These are phyloP conservation scores for Talaromyces sp. DNA, from an alignment of 2,329 filamentous ascomycete genomes.

Conservation along the genomic window DNA sequence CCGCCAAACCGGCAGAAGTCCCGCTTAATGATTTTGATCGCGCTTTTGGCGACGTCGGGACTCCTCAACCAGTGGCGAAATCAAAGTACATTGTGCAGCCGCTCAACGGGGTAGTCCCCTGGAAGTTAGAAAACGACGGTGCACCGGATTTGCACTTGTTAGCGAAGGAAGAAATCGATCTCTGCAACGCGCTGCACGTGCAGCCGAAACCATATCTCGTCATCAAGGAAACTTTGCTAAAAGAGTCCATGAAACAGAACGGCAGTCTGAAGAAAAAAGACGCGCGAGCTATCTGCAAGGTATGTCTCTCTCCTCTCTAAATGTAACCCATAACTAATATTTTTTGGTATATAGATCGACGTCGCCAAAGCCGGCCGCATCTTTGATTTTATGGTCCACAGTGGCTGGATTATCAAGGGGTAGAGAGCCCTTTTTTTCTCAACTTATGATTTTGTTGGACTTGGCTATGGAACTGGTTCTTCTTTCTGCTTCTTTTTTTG, in stretches of 20 bases:
- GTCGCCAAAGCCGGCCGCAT: slow-evolving; percentile 77
- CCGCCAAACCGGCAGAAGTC: slow-evolving; percentile 23
- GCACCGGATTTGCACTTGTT: slow-evolving; percentile 77
- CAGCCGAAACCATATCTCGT: slow-evolving; percentile 93
- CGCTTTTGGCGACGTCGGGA: slow-evolving; percentile 34
- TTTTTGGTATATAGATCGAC: slow-evolving; percentile 56
- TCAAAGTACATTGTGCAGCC: slow-evolving; percentile 50
- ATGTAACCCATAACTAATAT: not conserved
- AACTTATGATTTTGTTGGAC: not conserved
- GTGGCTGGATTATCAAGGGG: slow-evolving; percentile 85
- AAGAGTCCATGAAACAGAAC: slow-evolving; percentile 83
- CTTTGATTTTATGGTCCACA: slow-evolving; percentile 91
- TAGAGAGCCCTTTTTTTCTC: not conserved
- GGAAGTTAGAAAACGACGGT: slow-evolving; percentile 68
- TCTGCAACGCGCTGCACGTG: slow-evolving; percentile 78
- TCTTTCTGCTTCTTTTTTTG: not conserved
- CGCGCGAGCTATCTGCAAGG: slow-evolving; percentile 74
- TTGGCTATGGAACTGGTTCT: slow-evolving; percentile 1
- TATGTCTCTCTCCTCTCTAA: slow-evolving; percentile 20
- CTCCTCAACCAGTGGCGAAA: slow-evolving; percentile 29
- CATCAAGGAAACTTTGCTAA: slow-evolving; percentile 88
- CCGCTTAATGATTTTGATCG: slow-evolving; percentile 50
- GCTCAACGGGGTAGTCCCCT: slow-evolving; percentile 41
- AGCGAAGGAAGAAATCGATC: slow-evolving; percentile 73
- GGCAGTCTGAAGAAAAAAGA: slow-evolving; percentile 91